Conservation (phyloP, 2,329 filamentous ascomycete genomes). For the Aspergillus spinulosporus region DNA sequence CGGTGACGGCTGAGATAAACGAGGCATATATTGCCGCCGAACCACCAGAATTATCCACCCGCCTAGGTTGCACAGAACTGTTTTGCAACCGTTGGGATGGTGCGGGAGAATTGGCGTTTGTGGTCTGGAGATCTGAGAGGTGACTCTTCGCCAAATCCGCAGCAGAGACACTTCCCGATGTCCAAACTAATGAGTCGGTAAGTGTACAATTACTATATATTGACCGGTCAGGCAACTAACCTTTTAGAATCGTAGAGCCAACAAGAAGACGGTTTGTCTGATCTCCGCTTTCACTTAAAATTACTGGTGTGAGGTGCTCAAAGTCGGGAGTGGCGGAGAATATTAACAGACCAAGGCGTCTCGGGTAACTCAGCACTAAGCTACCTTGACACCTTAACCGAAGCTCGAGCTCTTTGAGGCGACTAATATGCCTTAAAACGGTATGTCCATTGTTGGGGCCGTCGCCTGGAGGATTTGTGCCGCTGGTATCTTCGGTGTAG, state of each 20-base stretch:
- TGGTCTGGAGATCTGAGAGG: slow-evolving; percentile 31
- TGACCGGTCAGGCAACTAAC: slow-evolving; percentile 23
- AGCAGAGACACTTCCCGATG: slow-evolving; percentile 37
- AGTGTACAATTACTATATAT: slow-evolving; percentile 29
- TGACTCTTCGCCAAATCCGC: slow-evolving; percentile 40
- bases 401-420: slow-evolving; percentile 42
- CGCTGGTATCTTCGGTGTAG: slow-evolving; percentile 39
- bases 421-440: slow-evolving; percentile 41
- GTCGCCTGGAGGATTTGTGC: slow-evolving; percentile 32
- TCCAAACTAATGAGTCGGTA: slow-evolving; percentile 10
- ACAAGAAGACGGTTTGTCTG: slow-evolving; percentile 33
- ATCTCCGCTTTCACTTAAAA: slow-evolving; percentile 25
- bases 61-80: slow-evolving; percentile 26
- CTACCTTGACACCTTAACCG: slow-evolving; percentile 39
- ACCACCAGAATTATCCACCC: slow-evolving; percentile 33
- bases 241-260: slow-evolving; percentile 36
- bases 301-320: slow-evolving; percentile 34
- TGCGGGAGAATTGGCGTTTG: slow-evolving; percentile 20
- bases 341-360: slow-evolving; percentile 42
- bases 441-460: slow-evolving; percentile 39
- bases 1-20: slow-evolving; percentile 43
- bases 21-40: slow-evolving; percentile 41
- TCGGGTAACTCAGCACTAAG: slow-evolving; percentile 40
- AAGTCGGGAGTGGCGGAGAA: slow-evolving; percentile 44
- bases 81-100: slow-evolving; percentile 28